Evolutionary conservation across 805 yeast genomes (phyloP), one percentile per base, ranked within the genome.

Genomic region (Teunomyces pallodes): DNA sequence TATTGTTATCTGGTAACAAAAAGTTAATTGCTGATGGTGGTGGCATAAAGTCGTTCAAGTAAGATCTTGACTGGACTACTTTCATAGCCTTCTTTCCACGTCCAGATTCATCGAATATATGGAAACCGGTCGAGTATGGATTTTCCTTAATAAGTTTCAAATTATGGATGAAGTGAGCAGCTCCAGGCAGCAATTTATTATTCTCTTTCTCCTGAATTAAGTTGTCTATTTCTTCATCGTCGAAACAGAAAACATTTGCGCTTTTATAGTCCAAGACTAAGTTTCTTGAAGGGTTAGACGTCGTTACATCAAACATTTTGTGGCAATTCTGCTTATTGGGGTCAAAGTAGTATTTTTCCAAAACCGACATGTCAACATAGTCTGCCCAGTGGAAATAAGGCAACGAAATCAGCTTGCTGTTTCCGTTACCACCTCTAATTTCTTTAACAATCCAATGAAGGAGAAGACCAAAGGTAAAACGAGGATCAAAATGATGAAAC

Each of bases 41-140:
- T 1, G 70, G 68, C 71, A 72, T 72, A 45, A 75, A 72, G 36
- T 73, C 74, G 43, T 71, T 55, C 4, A 77, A 55, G 46, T 65
- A 76, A 9, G 77, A 69, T 46, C 62, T 66, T 3, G 70, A 60
- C n/a, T 70, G 69, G 3, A 72, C 32, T 2, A 60, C 53, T 41
- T 71, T 67, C 17, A 57, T 36, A 4, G 55, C 54, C 40, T 53
- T 60, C 1, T 61, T 54, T 0, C 72, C 58, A 35, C 75, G 62
- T 20, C 69, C 70, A 1, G 72, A 55, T 49, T 66, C 57, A n/a
- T 45, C 43, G 45, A 59, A 66, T 1, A 76, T 61, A 52, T 75
- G 79, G 51, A 72, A 73, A 0, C 77, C 76, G 1, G 74, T 41
- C n/a, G 50, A 47, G 30, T 29, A 29, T 5, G 47, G 49, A 16